Percentiles rank a stretch among this genome's conserved stretches.
Evolutionary conservation across 2,329 filamentous ascomycete genomes (phyloP).

Genomic region (Ceratocystis destructans): DNA sequence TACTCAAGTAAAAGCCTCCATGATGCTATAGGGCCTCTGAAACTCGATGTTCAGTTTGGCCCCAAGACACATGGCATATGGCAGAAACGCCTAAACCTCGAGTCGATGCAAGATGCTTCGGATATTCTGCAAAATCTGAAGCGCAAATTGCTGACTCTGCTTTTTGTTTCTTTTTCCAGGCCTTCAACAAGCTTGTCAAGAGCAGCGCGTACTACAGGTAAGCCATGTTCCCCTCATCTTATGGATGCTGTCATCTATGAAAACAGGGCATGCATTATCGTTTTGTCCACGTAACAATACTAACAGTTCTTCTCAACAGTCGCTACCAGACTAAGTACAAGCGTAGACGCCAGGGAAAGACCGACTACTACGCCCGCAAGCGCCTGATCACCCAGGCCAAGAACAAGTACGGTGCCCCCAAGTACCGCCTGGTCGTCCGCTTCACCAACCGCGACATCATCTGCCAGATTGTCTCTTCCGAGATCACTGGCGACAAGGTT

Average conservation of each 20-base stretch:
- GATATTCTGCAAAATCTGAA: slow-evolving; percentile 56
- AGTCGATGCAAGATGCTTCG: slow-evolving; percentile 99
- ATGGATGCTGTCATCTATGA: background rate
- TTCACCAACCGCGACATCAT: slow-evolving; percentile 99
- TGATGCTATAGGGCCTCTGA: background rate
- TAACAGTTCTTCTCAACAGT: slow-evolving; percentile 36
- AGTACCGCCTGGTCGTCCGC: slow-evolving; percentile 98
- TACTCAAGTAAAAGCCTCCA: background rate
- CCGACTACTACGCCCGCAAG: slow-evolving; percentile 99
- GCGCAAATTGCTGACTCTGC: slow-evolving; percentile 99
- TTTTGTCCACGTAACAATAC: slow-evolving; percentile 14
- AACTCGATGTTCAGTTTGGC: slow-evolving; percentile 17
- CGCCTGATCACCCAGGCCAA: slow-evolving; percentile 99
- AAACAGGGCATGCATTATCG: background rate
- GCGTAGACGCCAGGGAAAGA: slow-evolving; percentile 91
- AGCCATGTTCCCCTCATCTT: slow-evolving; percentile 27
- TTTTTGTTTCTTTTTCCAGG: slow-evolving; percentile 39
- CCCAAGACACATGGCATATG: slow-evolving; percentile 20
- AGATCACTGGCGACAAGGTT: slow-evolving; percentile 97
- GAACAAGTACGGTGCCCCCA: slow-evolving; percentile 99
- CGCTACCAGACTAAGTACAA: slow-evolving; percentile 99
- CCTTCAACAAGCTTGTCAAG: slow-evolving; percentile 92
- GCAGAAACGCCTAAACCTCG: slow-evolving; percentile 36
- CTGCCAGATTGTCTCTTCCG: slow-evolving; percentile 89
- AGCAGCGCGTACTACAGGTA: slow-evolving; percentile 98